A percentile compares a stretch with the other conserved stretches of the same genome.
These are phyloP conservation scores for Kuraishia hungarica DNA, from an alignment of 805 yeast genomes.

Conservation along the genomic window DNA sequence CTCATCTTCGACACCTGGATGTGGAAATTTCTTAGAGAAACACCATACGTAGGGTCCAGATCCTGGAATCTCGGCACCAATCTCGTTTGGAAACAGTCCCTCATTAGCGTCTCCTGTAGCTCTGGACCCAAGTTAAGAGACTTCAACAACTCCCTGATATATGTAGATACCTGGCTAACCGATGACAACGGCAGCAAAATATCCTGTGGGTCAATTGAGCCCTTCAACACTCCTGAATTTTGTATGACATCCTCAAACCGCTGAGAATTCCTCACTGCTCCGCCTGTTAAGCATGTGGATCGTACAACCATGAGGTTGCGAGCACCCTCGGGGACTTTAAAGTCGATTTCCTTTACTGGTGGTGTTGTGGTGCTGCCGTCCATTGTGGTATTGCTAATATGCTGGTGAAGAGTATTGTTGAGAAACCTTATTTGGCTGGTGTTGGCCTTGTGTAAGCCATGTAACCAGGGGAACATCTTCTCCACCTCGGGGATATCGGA, in stretches of 20 bases:
- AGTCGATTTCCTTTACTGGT: neutral
- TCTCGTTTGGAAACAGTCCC: slow-evolving; percentile 33
- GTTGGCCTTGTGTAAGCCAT: slow-evolving; percentile 58
- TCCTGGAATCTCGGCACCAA: slow-evolving; percentile 45
- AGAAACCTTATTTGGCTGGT: slow-evolving; percentile 43
- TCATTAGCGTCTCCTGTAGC: slow-evolving; percentile 21
- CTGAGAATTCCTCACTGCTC: slow-evolving; percentile 13
- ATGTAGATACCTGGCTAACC: slow-evolving; percentile 26
- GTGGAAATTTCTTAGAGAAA: slow-evolving; percentile 76
- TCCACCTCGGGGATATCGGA: slow-evolving; percentile 51
- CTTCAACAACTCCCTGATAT: slow-evolving; percentile 8
- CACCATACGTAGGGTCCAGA: slow-evolving; percentile 64
- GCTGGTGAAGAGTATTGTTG: slow-evolving; percentile 2
- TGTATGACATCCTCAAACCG: slow-evolving; percentile 21
- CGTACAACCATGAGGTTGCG: slow-evolving; percentile 21
- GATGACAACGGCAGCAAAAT: slow-evolving; percentile 38
- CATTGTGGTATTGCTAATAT: slow-evolving; percentile 1
- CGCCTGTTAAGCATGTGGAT: slow-evolving; percentile 19
- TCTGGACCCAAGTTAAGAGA: slow-evolving; percentile 10
- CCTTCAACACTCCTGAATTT: slow-evolving; percentile 40
- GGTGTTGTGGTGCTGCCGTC: neutral
- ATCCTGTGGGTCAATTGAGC: slow-evolving; percentile 46
- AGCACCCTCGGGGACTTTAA: slow-evolving; percentile 13
- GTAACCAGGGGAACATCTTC: slow-evolving; percentile 83
- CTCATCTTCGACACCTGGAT: slow-evolving; percentile 80